phyloP scores from a whole-genome alignment of 345 rosid genomes.

The Jatropha curcas region DNA sequence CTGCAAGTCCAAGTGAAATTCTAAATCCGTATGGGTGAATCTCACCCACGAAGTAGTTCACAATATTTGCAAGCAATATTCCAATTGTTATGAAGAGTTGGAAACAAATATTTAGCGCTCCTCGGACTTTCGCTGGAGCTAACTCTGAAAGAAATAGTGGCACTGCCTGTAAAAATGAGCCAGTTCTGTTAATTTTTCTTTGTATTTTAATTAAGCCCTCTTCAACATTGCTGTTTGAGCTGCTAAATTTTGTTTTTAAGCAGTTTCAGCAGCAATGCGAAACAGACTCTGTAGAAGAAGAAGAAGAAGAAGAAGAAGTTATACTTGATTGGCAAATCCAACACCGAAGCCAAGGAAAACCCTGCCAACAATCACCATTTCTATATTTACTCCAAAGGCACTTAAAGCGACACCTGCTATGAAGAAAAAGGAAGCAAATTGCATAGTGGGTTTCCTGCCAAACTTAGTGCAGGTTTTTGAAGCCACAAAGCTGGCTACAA shows the following conservation, averaged over 20 bases:
- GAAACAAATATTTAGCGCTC: slow-evolving; percentile 61
- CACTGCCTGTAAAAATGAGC: slow-evolving; percentile 43
- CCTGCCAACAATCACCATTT: slow-evolving; percentile 41
- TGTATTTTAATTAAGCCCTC: no score
- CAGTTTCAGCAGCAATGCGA: no score
- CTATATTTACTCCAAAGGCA: slow-evolving; percentile 21
- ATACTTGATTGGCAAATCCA: slow-evolving; percentile 53
- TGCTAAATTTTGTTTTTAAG: no score
- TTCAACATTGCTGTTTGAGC: no score
- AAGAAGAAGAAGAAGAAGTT: neutral
- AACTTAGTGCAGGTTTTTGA: slow-evolving; percentile 37
- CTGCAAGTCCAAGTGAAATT: slow-evolving; percentile 53
- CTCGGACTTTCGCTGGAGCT: slow-evolving; percentile 51
- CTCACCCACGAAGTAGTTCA: slow-evolving; percentile 46
- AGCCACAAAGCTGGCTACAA: slow-evolving; percentile 40
- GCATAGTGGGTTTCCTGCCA: slow-evolving; percentile 50
- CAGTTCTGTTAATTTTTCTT: no score
- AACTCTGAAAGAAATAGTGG: slow-evolving; percentile 70
- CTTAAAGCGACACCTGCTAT: slow-evolving; percentile 28
- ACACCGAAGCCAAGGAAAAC: slow-evolving; percentile 45
- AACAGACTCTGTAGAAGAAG: no score
- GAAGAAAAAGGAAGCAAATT: slow-evolving; percentile 38
- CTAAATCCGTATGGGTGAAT: slow-evolving; percentile 58
- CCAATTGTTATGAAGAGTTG: slow-evolving; percentile 60
- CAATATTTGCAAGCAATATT: slow-evolving; percentile 49